A percentile compares a stretch with the other conserved stretches of the same genome.
These are phyloP conservation scores for Nephelium lappaceum DNA, from an alignment of 345 rosid species.

Conservation along the genomic window DNA sequence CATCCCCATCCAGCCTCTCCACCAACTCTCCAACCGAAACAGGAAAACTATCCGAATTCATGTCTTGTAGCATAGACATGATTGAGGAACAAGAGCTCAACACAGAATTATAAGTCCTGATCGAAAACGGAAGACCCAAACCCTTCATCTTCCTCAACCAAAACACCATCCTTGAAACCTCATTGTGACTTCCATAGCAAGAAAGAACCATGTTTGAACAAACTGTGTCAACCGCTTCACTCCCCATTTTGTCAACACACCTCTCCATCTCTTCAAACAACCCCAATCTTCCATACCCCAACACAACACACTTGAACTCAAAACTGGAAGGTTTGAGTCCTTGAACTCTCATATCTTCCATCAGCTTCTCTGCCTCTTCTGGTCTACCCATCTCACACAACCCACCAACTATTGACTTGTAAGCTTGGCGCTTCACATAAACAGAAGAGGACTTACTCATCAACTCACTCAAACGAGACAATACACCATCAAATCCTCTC, in stretches of 20 bases:
- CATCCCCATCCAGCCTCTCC: slow-evolving; percentile 41
- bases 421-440: slow-evolving; percentile 64
- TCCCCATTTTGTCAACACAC: slow-evolving; percentile 44
- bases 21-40: slow-evolving; percentile 52
- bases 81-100: slow-evolving; percentile 68
- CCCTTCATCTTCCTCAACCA: slow-evolving; percentile 66
- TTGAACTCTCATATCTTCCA: slow-evolving; percentile 48
- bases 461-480: slow-evolving; percentile 40
- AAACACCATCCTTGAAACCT: slow-evolving; percentile 54
- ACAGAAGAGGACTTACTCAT: slow-evolving; percentile 50
- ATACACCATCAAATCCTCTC: slow-evolving; percentile 54
- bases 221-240: slow-evolving; percentile 57
- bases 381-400: slow-evolving; percentile 70
- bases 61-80: slow-evolving; percentile 38
- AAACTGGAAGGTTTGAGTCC: slow-evolving; percentile 50
- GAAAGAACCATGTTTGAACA: slow-evolving; percentile 83
- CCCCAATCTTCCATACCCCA: slow-evolving; percentile 73
- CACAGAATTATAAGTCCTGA: slow-evolving; percentile 74
- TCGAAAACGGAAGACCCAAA: slow-evolving; percentile 50
- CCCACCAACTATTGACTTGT: slow-evolving; percentile 59
- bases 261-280: slow-evolving; percentile 67
- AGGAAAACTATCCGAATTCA: slow-evolving; percentile 30
- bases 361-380: slow-evolving; percentile 54
- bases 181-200: slow-evolving; percentile 64
- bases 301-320: slow-evolving; percentile 55